Base-by-base conservation (phyloP, 1,284 basidiomycete species). In the Bjerkandera adusta region DNA sequence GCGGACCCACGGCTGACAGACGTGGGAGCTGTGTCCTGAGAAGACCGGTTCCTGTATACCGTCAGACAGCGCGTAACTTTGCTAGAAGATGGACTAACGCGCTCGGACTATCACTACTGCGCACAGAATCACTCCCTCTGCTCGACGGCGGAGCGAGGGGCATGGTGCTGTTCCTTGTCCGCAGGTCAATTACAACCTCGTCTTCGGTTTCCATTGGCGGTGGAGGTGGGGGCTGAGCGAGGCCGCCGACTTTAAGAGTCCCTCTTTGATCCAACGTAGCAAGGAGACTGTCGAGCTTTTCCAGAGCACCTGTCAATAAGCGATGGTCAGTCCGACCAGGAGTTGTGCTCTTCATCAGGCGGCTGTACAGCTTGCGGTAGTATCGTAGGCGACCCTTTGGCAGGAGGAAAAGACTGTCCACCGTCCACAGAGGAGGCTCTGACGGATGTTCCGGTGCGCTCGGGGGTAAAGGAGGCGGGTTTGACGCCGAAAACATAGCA, bases 261-360 rank as follows among this genome's bases (percentile, higher is more conserved):
- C 75, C 66, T 46, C 88, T 76, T 24, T 69, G 69, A 43, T 92
- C 89, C 35, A 92, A 71, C 4, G 77, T 81, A 4, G 71, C 72
- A 27, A 97, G 61, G 12, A 99, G 72, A 36, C 63, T 68, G 54
- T 95, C 91, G 50, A 99, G 72, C 58, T 86, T 88, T 49, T 89
- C 85, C 55, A 94, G 76, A 5, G 94, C 94, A 5, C 79, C 79
- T 0, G 87, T 72, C 15, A 99, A 75, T 27, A 97, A 69, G 21
- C 78, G 77, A 63, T 98, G 88, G 63, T 98, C 96, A 55, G 85
- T 92, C 57, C 88, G 76, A 11, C 95, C 95, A 5, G 91, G 86
- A 32, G 84, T 81, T 1, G 93, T 96, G 61, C 85, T 92, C 68
- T 90, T 93, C 48, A 98, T 70, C 27, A 99, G 70, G 35, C 89